Percentiles rank a stretch among this genome's conserved stretches.
Evolutionary conservation across 164 flowering plant species (phyloP).

Genomic region (Kalanchoe fedtschenkoi): DNA sequence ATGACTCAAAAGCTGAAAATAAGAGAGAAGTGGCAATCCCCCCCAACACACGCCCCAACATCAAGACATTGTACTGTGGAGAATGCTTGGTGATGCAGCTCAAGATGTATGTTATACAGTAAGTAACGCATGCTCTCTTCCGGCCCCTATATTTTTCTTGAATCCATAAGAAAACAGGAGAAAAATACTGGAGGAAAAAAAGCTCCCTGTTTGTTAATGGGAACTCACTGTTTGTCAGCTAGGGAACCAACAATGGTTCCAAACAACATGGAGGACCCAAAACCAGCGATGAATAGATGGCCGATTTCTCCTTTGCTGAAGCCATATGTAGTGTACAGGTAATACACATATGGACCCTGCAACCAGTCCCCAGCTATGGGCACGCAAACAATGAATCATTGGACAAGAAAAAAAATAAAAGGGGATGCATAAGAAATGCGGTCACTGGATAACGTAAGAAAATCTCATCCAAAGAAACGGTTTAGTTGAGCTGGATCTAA

Average conservation of each 20-base stretch:
- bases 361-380: slow-evolving; percentile 88
- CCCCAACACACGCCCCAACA: slow-evolving; percentile 94
- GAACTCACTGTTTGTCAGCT: slow-evolving; percentile 92
- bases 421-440: too few relatives aligned
- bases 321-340: slow-evolving; percentile 70
- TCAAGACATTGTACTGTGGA: slow-evolving; percentile 77
- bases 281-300: slow-evolving; percentile 93
- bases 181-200: neutral
- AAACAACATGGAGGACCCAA: slow-evolving; percentile 97
- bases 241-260: slow-evolving; percentile 97
- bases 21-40: slow-evolving; percentile 95
- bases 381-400: slow-evolving; percentile 14
- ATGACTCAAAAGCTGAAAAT: slow-evolving; percentile 95
- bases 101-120: slow-evolving; percentile 91
- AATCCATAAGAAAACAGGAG: neutral
- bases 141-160: slow-evolving; percentile 63
- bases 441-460: too few relatives aligned
- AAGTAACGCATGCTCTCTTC: slow-evolving; percentile 91
- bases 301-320: slow-evolving; percentile 94
- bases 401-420: slow-evolving; percentile 7
- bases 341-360: slow-evolving; percentile 95
- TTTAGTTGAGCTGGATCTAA: too few relatives aligned
- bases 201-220: too few relatives aligned
- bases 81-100: slow-evolving; percentile 98
- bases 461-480: too few relatives aligned